phyloP scores from a whole-genome alignment of 441 rosid species.

The Syzygium malaccense region DNA sequence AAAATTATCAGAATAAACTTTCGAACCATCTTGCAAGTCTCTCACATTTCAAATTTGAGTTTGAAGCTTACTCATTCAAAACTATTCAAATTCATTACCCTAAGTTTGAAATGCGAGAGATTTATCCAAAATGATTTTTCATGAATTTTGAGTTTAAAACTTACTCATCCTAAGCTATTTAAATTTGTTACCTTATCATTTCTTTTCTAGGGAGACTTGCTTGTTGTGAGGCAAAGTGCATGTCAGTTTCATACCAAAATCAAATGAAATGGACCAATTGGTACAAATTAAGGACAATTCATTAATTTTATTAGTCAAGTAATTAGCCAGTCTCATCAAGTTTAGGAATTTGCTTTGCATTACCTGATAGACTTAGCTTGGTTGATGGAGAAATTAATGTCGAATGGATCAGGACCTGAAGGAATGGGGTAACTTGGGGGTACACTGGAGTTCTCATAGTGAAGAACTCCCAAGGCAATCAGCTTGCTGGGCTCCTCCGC shows the following conservation, averaged over 20 bases:
- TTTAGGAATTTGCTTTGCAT: neutral
- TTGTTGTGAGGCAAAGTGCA: neutral
- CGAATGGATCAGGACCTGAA: neutral
- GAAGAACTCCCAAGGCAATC: neutral
- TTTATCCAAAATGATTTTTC: neutral
- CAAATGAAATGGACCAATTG: neutral
- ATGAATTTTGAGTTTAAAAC: neutral
- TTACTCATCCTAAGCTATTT: neutral
- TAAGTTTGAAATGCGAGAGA: neutral
- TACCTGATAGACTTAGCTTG: slow-evolving; percentile 30
- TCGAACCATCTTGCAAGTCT: neutral
- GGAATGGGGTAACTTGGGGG: slow-evolving; percentile 18
- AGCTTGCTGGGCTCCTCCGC: neutral
- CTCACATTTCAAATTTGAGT: neutral
- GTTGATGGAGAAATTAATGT: slow-evolving; percentile 6
- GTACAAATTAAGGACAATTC: neutral
- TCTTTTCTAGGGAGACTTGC: neutral
- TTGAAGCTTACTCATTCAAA: neutral
- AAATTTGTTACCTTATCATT: neutral
- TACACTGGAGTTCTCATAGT: neutral
- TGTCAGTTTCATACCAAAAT: neutral
- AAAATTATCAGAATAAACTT: neutral
- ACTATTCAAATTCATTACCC: neutral
- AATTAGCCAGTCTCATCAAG: neutral
- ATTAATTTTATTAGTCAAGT: neutral